A percentile compares a stretch with the other conserved stretches of the same genome.
phyloP scores from a whole-genome alignment of 2,329 filamentous ascomycete genomes.

The Colletotrichum spaethianum region DNA sequence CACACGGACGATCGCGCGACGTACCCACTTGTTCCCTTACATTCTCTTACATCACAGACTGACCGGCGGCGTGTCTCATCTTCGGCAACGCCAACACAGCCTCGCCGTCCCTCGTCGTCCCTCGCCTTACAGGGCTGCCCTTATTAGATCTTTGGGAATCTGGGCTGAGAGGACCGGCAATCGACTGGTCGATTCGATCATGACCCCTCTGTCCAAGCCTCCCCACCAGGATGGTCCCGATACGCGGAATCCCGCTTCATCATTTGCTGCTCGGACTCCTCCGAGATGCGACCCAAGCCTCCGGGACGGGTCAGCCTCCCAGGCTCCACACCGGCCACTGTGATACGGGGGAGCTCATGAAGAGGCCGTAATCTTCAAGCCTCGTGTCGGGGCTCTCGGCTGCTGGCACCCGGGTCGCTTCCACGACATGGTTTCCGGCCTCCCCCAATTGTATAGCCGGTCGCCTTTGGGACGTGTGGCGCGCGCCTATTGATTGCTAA shows the following conservation, averaged over 20 bases:
- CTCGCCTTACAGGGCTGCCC: conserved; percentile 9
- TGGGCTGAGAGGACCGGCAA: not conserved
- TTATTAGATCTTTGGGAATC: not conserved
- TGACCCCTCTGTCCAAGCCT: not conserved
- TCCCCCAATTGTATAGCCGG: not conserved
- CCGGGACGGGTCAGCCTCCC: conserved; percentile 8
- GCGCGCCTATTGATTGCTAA: conserved; percentile 2
- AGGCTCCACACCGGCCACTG: conserved; percentile 10
- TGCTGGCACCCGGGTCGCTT: not conserved
- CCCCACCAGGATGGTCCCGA: conserved; percentile 1
- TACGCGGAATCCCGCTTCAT: conserved; percentile 3
- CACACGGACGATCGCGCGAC: conserved; percentile 23
- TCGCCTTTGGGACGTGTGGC: not conserved
- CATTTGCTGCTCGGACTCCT: conserved; percentile 12
- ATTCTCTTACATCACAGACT: conserved; percentile 14
- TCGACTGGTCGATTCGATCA: conserved; percentile 7
- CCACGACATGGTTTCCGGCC: not conserved
- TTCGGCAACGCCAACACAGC: conserved; percentile 2
- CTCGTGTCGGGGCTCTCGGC: not conserved
- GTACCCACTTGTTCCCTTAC: conserved; percentile 2
- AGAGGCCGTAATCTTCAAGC: not conserved
- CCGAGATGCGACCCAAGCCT: conserved; percentile 7
- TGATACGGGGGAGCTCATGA: not conserved
- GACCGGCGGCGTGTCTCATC: not conserved
- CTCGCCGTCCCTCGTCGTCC: conserved; percentile 3